Percentiles rank a stretch among this genome's conserved stretches.
Conservation (phyloP, 306 rosid genomes). For the Begonia masoniana region DNA sequence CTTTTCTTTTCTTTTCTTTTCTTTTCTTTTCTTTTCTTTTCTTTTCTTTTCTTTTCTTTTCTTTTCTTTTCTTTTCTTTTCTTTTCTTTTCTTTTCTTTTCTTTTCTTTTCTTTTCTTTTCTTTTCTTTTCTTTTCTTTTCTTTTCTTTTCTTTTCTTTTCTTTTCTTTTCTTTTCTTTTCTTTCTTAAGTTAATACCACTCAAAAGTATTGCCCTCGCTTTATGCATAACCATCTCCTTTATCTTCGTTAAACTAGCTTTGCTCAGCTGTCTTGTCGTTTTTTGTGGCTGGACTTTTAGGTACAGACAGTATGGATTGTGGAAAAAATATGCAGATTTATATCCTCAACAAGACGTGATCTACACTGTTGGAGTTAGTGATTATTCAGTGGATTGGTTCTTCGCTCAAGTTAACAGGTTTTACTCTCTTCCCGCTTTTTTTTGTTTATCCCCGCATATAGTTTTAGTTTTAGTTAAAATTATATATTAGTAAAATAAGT, state of each 20-base stretch:
- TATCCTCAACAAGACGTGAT: slow-evolving; percentile 57
- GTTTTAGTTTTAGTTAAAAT: not conserved
- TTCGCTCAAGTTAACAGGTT: slow-evolving; percentile 93
- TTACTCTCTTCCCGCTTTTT: slow-evolving; percentile 1
- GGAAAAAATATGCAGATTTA: slow-evolving; percentile 87
- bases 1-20: too few relatives aligned
- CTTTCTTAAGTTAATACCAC: slow-evolving; percentile 78
- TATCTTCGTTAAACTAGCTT: not conserved
- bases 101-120: too few relatives aligned
- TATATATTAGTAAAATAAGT: not conserved
- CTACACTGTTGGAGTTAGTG: slow-evolving; percentile 57
- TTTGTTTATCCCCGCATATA: not conserved
- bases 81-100: too few relatives aligned
- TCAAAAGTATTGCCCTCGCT: slow-evolving; percentile 37
- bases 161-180: too few relatives aligned
- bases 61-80: too few relatives aligned
- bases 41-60: too few relatives aligned
- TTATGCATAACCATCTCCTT: not conserved
- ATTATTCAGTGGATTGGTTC: slow-evolving; percentile 78
- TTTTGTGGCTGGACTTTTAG: slow-evolving; percentile 14
- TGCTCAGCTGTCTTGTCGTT: not conserved
- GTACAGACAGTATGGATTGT: slow-evolving; percentile 80
- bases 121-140: too few relatives aligned
- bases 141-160: too few relatives aligned
- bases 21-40: too few relatives aligned